Base-by-base conservation (phyloP, 2,329 filamentous ascomycete species). In the Alternaria triticina region DNA sequence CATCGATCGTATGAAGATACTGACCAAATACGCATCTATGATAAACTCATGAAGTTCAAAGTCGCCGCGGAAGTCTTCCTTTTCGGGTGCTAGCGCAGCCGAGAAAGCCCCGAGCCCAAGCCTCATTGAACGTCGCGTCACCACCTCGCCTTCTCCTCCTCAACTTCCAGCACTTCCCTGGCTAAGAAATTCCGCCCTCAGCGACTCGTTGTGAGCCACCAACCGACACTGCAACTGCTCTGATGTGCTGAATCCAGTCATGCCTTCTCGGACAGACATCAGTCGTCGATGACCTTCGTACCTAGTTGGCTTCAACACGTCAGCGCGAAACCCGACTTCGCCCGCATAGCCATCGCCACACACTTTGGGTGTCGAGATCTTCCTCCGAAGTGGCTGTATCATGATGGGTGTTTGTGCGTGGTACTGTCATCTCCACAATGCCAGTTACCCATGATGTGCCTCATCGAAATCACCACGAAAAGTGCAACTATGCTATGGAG, bases 151-250 rank as follows among this genome's bases (percentile, higher is more conserved):
- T 36, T 36, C 8, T n/a, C 33, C 33, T 36, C 9, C 15, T 7
- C 33, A 36, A 36, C 33, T 36, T 5, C 33, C 4, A 36, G 3
- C 33, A 36, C 4, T 36, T 36, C 33, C 33, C 4, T 36, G 33
- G 33, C 33, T 36, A 9, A 36, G 33, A n/a, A 36, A 4, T 4
- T 5, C 0, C 33, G 15, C 33, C 15, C 15, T n/a, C 33, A 36
- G 33, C 33, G 33, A 36, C 33, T 36, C 33, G 13, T 36, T 2
- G 3, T 5, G 33, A 1, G 0, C 4, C 33, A n/a, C 33, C 33
- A 1, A 36, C 0, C 4, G 33, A 36, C 33, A 36, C 13, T 0
- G 33, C 0, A n/a, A 36, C 4, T 5, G 4, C 33, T 36, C 2
- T 36, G 33, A 36, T 36, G 33, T 5, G 33, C 33, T 3, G 33